Conservation (phyloP, 1,284 basidiomycete genomes). For the Trichosporon sp. region DNA sequence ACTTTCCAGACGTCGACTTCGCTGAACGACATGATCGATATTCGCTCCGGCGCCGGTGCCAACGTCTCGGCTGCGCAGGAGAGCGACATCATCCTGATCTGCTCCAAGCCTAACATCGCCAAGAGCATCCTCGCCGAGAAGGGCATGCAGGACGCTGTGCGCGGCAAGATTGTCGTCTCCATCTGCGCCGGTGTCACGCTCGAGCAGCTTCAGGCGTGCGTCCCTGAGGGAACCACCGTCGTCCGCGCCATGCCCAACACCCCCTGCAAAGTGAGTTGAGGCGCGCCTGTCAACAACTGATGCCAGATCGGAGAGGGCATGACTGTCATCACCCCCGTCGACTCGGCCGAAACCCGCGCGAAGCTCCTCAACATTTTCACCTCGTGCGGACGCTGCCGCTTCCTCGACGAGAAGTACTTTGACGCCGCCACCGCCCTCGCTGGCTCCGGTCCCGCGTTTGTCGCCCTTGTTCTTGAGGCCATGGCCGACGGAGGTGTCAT, state of each 20-base stretch:
- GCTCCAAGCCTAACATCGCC: conserved; percentile 93
- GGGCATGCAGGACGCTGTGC: conserved; percentile 84
- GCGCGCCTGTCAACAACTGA: neutral
- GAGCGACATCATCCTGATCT: conserved; percentile 83
- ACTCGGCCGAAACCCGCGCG: conserved; percentile 61
- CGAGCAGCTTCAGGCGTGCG: conserved; percentile 74
- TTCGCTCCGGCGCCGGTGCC: conserved; percentile 63
- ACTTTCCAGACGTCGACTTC: conserved; percentile 65
- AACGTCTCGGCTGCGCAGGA: conserved; percentile 75
- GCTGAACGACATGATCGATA: conserved; percentile 68
- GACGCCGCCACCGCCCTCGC: conserved; percentile 97
- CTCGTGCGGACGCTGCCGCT: conserved; percentile 88
- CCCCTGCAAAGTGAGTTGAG: conserved; percentile 76
- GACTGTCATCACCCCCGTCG: conserved; percentile 75
- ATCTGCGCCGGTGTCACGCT: conserved; percentile 96
- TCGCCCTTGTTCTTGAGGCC: conserved; percentile 93
- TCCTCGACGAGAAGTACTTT: conserved; percentile 96
- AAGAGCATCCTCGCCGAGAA: conserved; percentile 70
- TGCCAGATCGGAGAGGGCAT: conserved; percentile 91
- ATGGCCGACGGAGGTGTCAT: conserved; percentile 99
- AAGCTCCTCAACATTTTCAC: conserved; percentile 91
- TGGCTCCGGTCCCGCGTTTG: conserved; percentile 95
- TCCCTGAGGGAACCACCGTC: conserved; percentile 75
- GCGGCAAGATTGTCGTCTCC: conserved; percentile 89
- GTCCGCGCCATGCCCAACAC: conserved; percentile 99